Conservation (phyloP, 2,329 filamentous ascomycete genomes). For the Epichloe brachyelytri region DNA sequence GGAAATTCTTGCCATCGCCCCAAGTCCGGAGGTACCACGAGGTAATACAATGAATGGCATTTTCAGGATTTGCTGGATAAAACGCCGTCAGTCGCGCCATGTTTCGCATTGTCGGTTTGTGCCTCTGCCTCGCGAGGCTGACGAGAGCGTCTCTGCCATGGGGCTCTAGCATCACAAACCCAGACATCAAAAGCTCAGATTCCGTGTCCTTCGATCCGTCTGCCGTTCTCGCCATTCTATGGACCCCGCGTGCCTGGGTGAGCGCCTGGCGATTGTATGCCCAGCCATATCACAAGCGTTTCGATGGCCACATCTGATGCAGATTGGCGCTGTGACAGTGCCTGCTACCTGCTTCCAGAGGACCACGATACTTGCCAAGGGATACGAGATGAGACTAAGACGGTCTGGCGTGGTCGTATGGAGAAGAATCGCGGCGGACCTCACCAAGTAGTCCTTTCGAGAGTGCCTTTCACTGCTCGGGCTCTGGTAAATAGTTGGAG, state of each 20-base stretch:
- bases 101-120: background rate
- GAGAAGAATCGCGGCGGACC: too few species aligned
- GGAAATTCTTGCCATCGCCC: background rate
- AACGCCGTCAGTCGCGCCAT: background rate
- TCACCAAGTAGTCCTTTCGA: too few species aligned
- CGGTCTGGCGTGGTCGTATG: background rate
- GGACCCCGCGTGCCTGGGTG: constrained; percentile 2
- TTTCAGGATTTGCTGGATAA: too few species aligned
- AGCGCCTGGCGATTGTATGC: constrained; percentile 1
- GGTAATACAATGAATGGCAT: background rate
- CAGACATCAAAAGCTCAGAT: background rate
- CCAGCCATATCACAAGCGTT: background rate
- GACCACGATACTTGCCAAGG: background rate
- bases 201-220: constrained; percentile 1
- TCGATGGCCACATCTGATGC: constrained; percentile 3
- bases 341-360: background rate
- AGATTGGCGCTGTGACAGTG: constrained; percentile 1
- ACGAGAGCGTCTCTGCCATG: background rate
- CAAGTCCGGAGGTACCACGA: background rate
- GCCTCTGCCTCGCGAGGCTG: background rate
- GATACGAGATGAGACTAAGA: background rate
- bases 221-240: constrained; percentile 2
- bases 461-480: too few species aligned
- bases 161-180: background rate
- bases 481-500: too few species aligned